These are phyloP conservation scores for Calcarisporium arbuscula DNA, from an alignment of 2,329 filamentous ascomycete species.

Conservation along the genomic window DNA sequence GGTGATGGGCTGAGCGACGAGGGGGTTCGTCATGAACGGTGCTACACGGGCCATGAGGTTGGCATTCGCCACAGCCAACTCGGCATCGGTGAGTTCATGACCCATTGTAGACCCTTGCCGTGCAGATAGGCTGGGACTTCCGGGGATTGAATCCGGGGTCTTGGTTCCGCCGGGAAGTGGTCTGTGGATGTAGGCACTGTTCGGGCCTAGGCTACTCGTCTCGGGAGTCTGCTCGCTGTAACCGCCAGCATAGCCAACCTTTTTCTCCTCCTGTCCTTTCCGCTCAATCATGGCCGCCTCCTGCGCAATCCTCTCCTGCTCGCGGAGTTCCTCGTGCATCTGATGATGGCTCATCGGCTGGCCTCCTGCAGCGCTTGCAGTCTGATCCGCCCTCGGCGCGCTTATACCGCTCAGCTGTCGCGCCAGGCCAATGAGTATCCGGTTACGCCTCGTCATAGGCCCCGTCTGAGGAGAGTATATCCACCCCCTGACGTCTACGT, in stretches of 20 bases:
- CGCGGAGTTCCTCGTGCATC: conserved; percentile 40
- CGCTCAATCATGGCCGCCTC: conserved; percentile 74
- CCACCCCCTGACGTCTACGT: conserved; percentile 95
- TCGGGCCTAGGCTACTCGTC: conserved; percentile 27
- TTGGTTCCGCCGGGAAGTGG: conserved; percentile 9
- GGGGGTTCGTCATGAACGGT: conserved; percentile 83
- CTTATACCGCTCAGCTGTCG: conserved; percentile 83
- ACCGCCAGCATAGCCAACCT: conserved; percentile 61
- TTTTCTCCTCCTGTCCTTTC: conserved; percentile 64
- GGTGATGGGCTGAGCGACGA: conserved; percentile 72
- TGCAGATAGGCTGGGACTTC: conserved; percentile 35
- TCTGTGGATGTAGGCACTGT: conserved; percentile 1
- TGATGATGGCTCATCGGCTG: conserved; percentile 18
- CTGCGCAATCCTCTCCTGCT: conserved; percentile 60
- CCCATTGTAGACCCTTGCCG: conserved; percentile 29
- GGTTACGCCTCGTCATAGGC: conserved; percentile 79
- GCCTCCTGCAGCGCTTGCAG: conserved; percentile 11
- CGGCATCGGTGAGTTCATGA: conserved; percentile 64
- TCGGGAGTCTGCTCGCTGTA: conserved; percentile 63
- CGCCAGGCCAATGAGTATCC: conserved; percentile 79
- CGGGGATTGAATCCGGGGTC: conserved; percentile 32
- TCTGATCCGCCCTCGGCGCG: conserved; percentile 46
- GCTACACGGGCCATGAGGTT: conserved; percentile 82
- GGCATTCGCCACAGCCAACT: conserved; percentile 73
- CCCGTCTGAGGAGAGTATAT: conserved; percentile 81